Evolutionary conservation across 148 eudicot genomes (phyloP), one percentile per base, ranked within the genome.

Genomic region (Gaultheria prostrata): DNA sequence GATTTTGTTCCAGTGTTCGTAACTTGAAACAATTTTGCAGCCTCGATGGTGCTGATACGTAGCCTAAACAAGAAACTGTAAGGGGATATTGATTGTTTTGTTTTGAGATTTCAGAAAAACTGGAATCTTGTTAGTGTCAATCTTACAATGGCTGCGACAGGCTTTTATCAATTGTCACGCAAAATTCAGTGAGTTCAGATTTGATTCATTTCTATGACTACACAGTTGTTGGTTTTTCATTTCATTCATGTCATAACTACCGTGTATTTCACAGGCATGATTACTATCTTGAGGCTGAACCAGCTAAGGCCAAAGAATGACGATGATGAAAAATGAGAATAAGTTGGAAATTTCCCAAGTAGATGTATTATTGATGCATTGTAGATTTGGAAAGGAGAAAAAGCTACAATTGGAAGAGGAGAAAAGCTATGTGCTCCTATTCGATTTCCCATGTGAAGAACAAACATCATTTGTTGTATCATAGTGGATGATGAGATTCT

Each of bases 251-350:
- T 67, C 4, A 33, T 46, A 45, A 54, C 49, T 26, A 46, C 59
- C 32, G 51, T 81, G 6, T 30, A 4, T 24, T 20, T 28, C 8
- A 54, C 92, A 95, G 98, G 86, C 90, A 93, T 18, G 98, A 95
- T 79, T 92, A 92, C 82, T 89, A 88, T 67, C 39, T 82, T 21
- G 91, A 91, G 82, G 83, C 76, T 71, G 86, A 95, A 86, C 85
- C 89, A 53, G 93, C 85, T 74, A 88, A 86, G 78, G 90, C 93
- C 10, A 85, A 91, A 71, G 94, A 92, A 92, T 84, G 89, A 83
- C 26, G 88, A 89, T 17, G 17, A 50, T 14, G 80, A 77, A 6
- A 59, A 17, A 2, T 51, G 70, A 35, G 4, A 30, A 32, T 0
- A 54, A 18, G 10, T 21, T 79, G 28, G 80, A 13, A 28, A 50